Base-by-base conservation (phyloP, 2,329 filamentous ascomycete genomes). In the Cadophora malorum region DNA sequence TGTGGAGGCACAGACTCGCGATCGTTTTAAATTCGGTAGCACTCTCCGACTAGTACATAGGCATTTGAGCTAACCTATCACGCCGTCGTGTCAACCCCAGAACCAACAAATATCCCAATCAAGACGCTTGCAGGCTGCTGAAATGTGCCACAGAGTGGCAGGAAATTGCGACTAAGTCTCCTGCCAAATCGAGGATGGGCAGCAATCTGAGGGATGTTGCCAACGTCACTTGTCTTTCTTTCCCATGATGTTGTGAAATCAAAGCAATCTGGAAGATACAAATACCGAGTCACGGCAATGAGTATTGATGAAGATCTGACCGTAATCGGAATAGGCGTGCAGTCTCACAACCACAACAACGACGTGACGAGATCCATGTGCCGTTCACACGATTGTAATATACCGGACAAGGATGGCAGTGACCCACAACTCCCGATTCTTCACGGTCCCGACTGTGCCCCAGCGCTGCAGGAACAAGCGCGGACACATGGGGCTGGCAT, bases 401-500 rank as follows among this genome's bases (percentile, higher is more conserved):
- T 72, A 73, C 71, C 71, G 70, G 59, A 50, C 71, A 69, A 63
- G 71, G 70, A 62, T 69, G 28, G 33, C 31, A 9, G 16, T 28
- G 25, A 33, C 28, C 64, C 56, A 60, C 50, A 31, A 62, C 14
- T 64, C 62, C 60, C 61, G 41, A 38, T 70, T 67, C 67, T 70
- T 61, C 45, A 53, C 35, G 61, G 47, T 56, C 62, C 68, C 67
- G 69, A 70, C 74, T 69, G 73, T 74, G 74, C 74, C 75, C 65
- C 70, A 56, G 31, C 60, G 61, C 73, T 75, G 74, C 75, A 76
- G 74, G 73, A 73, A 75, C 75, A 75, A 74, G 73, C 75, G 71
- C 73, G 67, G 62, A 56, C 23, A 52, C 63, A 64, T 50, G 63
- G 63, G 23, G n/a, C n/a, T 28, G 25, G 23, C 35, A 41, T 55